Percentiles rank a stretch among this genome's conserved stretches.
These are phyloP conservation scores for Schizonepeta tenuifolia DNA, from an alignment of 257 asterid species.

Conservation along the genomic window DNA sequence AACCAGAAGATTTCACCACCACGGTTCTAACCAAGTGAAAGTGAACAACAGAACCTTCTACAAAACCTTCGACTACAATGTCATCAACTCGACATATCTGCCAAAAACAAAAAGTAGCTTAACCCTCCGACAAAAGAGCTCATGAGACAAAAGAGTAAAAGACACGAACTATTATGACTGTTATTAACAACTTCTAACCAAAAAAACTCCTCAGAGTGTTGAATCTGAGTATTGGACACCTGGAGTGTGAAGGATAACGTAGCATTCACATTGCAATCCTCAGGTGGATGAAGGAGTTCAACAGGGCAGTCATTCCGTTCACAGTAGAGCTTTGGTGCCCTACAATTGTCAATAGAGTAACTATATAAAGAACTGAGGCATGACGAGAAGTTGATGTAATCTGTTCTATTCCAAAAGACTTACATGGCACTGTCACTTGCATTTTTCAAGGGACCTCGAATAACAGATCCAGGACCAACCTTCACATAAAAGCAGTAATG, in stretches of 20 bases:
- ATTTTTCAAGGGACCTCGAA: constrained; percentile 75
- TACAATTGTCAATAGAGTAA: constrained; percentile 31
- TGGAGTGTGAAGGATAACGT: constrained; percentile 86
- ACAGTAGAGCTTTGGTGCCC: constrained; percentile 65
- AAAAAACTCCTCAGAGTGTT: constrained; percentile 45
- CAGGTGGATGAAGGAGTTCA: constrained; percentile 84
- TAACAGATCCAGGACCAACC: constrained; percentile 89
- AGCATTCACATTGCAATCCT: constrained; percentile 89
- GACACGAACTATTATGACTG: constrained; percentile 35
- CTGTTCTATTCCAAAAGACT: constrained; percentile 34
- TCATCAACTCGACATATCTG: constrained; percentile 96
- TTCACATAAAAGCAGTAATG: constrained; percentile 38
- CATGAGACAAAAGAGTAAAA: constrained; percentile 29
- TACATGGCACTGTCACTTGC: constrained; percentile 59
- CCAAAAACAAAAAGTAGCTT: constrained; percentile 32
- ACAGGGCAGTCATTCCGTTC: constrained; percentile 61
- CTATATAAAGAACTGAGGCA: constrained; percentile 6
- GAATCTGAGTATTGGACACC: constrained; percentile 58
- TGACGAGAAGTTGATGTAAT: constrained; percentile 17
- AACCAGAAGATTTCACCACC: constrained; percentile 65
- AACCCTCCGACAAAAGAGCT: constrained; percentile 31
- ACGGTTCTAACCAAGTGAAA: constrained; percentile 83
- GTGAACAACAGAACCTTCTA: constrained; percentile 86
- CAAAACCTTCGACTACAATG: constrained; percentile 62
- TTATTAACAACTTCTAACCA: constrained; percentile 43